Evolutionary conservation across 495 filamentous ascomycete genomes (phyloP), one percentile per base, ranked within the genome.

Genomic region (Paragyromitra xinjiangensis): DNA sequence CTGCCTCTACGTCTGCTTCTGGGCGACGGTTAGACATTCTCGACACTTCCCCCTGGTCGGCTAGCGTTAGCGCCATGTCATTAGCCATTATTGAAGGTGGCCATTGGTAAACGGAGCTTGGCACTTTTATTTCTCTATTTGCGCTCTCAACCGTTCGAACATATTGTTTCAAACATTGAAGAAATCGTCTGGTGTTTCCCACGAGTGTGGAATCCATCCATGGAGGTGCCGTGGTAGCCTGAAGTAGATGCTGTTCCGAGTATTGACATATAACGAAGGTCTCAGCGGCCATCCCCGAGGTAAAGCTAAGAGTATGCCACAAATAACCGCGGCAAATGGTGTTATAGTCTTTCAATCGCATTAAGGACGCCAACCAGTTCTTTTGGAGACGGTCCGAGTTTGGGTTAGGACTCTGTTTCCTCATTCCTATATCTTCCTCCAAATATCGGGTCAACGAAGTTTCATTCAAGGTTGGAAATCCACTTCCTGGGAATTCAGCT

Each of bases 301-400:
- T 61, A 7, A 37, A 61, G 14, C 29, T 61, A 29, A 61, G 56
- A 4, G 19, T 37, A 61, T 61, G 56, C 56, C 56, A 61, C 14
- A 34, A 6, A 39, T n/a, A 37, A 11, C 56, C 56, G 7, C 1
- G n/a, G 6, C 56, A 61, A 37, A 61, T 16, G 12, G 0, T 16
- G 5, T 61, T 14, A 16, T 61, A 61, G 6, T 16, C 9, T 37
- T 61, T 61, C 26, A 61, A 12, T 5, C 11, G 5, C 12, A 37
- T 26, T 7, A 61, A 19, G 16, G 56, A 61, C 5, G 1, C 2
- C 14, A 34, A 9, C 56, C 56, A 61, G 14, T 37, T 37, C n/a
- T 6, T 34, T 16, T 39, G 56, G 1, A 61, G 11, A 2, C 12
- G 5, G 1, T 61, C 6, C 8, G 56, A 7, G 14, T 14, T 0